Conservation (phyloP, 768 basidiomycete species). For the Leccinum variicolor region DNA sequence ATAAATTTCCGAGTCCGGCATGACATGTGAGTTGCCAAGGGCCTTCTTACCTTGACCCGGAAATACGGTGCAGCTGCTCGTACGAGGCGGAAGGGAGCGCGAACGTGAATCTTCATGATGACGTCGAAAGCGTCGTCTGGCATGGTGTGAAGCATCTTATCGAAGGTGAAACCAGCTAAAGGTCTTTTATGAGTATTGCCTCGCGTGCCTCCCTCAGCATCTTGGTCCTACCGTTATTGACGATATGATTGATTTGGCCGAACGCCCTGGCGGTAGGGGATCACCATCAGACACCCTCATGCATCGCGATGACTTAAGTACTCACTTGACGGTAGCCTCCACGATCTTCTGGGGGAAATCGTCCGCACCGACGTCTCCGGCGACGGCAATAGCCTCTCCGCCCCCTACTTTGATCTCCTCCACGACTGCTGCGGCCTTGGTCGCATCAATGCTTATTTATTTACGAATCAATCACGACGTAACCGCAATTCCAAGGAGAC, state of each 20-base stretch:
- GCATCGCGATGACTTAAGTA: slow-evolving; percentile 24
- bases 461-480: slow-evolving; percentile 3
- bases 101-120: slow-evolving; percentile 81
- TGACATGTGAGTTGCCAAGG: neutral
- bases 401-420: slow-evolving; percentile 71
- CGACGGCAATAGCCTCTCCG: slow-evolving; percentile 70
- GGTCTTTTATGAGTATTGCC: neutral
- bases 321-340: slow-evolving; percentile 71
- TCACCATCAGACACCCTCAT: neutral
- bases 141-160: slow-evolving; percentile 87
- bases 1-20: neutral
- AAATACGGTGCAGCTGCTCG: slow-evolving; percentile 83
- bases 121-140: slow-evolving; percentile 80
- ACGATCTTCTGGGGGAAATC: slow-evolving; percentile 81
- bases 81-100: slow-evolving; percentile 82
- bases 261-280: slow-evolving; percentile 50
- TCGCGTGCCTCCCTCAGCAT: neutral
- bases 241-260: slow-evolving; percentile 83
- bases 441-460: slow-evolving; percentile 60
- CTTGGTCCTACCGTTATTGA: slow-evolving; percentile 64
- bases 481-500: neutral
- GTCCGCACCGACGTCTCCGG: slow-evolving; percentile 79
- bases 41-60: slow-evolving; percentile 58
- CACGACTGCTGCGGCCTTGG: slow-evolving; percentile 61
- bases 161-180: slow-evolving; percentile 71